A percentile compares a stretch with the other conserved stretches of the same genome.
These are phyloP conservation scores for Magnusiomyces suaveolens DNA, from an alignment of 1,139 yeast species.

Conservation along the genomic window DNA sequence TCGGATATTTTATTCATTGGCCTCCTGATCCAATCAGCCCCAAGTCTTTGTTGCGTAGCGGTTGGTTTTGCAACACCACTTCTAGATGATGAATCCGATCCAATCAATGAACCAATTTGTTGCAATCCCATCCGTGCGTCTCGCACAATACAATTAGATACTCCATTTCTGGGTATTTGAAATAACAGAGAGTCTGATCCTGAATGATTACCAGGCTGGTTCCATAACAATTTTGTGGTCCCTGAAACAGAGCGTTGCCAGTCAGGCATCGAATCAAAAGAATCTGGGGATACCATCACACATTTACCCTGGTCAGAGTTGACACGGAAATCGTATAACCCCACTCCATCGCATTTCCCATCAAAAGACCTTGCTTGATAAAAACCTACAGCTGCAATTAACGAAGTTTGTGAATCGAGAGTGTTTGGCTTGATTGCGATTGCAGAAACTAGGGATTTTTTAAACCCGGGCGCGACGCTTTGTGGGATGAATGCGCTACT, in stretches of 20 bases:
- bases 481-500: constrained; percentile 6
- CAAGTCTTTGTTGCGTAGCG: background rate
- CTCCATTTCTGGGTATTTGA: background rate
- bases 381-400: constrained; percentile 17
- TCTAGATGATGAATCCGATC: background rate
- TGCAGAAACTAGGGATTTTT: constrained; percentile 10
- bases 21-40: background rate
- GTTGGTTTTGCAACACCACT: background rate
- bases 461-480: background rate
- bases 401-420: too few species aligned
- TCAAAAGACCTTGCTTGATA: constrained; percentile 9
- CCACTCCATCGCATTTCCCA: background rate
- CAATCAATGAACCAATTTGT: background rate
- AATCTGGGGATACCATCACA: constrained; percentile 3
- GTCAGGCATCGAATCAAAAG: constrained; percentile 1
- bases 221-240: constrained; percentile 1
- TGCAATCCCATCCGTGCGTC: background rate
- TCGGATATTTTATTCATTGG: too few species aligned
- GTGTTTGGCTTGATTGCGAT: constrained; percentile 10
- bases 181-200: background rate
- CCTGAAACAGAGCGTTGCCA: background rate
- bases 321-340: constrained; percentile 3
- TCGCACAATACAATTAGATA: background rate
- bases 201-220: background rate
- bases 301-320: background rate